These are phyloP conservation scores for Actinidia arguta DNA, from an alignment of 179 eudicot species.

Conservation along the genomic window DNA sequence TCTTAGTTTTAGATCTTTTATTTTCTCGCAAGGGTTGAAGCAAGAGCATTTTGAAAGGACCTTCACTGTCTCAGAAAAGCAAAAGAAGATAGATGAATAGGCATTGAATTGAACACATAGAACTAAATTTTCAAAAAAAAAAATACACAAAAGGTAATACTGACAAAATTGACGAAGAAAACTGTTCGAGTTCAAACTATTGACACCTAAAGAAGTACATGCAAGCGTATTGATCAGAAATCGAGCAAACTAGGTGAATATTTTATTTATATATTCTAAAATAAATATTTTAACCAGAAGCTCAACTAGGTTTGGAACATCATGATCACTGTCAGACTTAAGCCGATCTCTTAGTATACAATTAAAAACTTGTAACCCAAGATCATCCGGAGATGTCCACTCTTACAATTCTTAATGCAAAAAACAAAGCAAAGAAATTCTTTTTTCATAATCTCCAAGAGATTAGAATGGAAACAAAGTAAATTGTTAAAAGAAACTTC, in stretches of 20 bases:
- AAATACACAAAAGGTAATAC: too few species aligned
- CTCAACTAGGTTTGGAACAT: not conserved
- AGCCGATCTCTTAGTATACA: not conserved
- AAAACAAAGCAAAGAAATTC: not conserved
- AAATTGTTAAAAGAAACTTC: not conserved
- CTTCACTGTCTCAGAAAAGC: not conserved
- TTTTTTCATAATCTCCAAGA: not conserved
- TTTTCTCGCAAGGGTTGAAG: not conserved
- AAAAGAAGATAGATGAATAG: not conserved
- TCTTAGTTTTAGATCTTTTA: not conserved
- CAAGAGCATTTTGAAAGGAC: not conserved
- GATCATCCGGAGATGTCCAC: not conserved
- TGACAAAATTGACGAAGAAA: conserved; percentile 8
- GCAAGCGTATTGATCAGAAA: not conserved
- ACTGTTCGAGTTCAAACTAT: not conserved
- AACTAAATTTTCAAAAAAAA: not conserved
- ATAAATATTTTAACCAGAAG: not conserved
- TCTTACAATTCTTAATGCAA: not conserved
- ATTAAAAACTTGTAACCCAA: not conserved
- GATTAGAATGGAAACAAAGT: not conserved
- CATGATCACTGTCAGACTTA: too few species aligned
- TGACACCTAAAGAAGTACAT: conserved; percentile 1
- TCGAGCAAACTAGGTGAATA: not conserved
- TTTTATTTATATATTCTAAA: not conserved
- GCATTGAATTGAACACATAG: not conserved